These are phyloP conservation scores for Phylloboletellus chloephorus DNA, from an alignment of 1,284 basidiomycete species.

Conservation along the genomic window DNA sequence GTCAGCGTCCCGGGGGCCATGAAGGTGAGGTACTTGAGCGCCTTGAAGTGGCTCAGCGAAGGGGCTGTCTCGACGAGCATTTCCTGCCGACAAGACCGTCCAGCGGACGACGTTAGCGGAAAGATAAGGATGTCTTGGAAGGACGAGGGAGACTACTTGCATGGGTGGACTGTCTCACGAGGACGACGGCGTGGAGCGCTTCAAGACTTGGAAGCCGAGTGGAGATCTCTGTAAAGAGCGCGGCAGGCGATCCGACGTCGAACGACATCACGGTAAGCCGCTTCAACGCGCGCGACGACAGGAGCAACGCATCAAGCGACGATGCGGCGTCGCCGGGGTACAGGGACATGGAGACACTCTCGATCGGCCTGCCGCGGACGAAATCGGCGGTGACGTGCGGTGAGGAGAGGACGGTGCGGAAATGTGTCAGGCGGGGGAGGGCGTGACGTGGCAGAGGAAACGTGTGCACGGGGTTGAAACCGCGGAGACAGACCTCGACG, in stretches of 20 bases:
- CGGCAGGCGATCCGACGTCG: slow-evolving; percentile 38
- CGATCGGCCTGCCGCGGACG: slow-evolving; percentile 45
- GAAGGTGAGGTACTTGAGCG: slow-evolving; percentile 39
- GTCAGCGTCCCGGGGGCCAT: slow-evolving; percentile 31
- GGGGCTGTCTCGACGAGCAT: slow-evolving; percentile 27
- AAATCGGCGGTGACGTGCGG: slow-evolving; percentile 42
- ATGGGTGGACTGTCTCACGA: slow-evolving; percentile 41
- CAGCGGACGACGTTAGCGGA: background rate
- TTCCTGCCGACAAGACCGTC: slow-evolving; percentile 23
- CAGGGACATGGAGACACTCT: slow-evolving; percentile 49
- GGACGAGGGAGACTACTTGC: slow-evolving; percentile 29
- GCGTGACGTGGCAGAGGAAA: slow-evolving; percentile 39
- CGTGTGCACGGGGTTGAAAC: slow-evolving; percentile 31
- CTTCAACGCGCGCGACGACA: slow-evolving; percentile 37
- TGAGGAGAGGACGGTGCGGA: slow-evolving; percentile 52
- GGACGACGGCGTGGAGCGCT: slow-evolving; percentile 51
- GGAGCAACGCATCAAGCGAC: slow-evolving; percentile 42
- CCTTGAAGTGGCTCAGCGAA: slow-evolving; percentile 29
- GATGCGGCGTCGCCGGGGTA: slow-evolving; percentile 35
- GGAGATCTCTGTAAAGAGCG: slow-evolving; percentile 44
- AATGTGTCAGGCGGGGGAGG: slow-evolving; percentile 44
- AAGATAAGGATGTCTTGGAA: background rate
- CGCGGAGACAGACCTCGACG: slow-evolving; percentile 49
- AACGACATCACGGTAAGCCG: slow-evolving; percentile 56
- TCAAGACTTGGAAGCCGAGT: slow-evolving; percentile 44